Base-by-base conservation (phyloP, 305 asterid species). In the Plantago coronopus region DNA sequence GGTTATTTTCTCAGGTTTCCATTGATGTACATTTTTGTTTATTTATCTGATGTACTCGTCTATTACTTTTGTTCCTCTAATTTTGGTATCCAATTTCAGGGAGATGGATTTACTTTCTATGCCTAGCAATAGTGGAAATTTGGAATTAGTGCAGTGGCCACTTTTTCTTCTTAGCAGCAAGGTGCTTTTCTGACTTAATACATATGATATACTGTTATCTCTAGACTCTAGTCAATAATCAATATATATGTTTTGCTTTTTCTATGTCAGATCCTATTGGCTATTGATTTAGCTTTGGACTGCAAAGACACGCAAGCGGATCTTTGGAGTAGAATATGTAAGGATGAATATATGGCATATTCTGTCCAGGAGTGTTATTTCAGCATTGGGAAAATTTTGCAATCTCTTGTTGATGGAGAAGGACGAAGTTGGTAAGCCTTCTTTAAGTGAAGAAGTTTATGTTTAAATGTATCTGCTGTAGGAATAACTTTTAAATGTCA, bases 301-400 rank as follows among this genome's bases (percentile, higher is more conserved):
- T 94, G 97, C 85, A 85, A 89, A 83, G 99, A 94, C 73, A 77
- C 87, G 21, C 99, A 94, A 69, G 76, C 68, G 60, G 96, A 89
- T 71, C 94, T 94, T 56, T 94, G 99, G 99, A 76, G 64, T 70
- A 85, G 97, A 78, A 84, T 94, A 74, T 29, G 83, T 76, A 84
- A 84, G 83, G 99, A 94, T 75, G 95, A 94, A 62, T 94, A 94
- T 79, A 89, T 94, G 99, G 95, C 95, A 54, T 94, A 89, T 75
- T 97, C 99, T 68, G 97, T 94, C 62, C 90, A 79, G 76, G 99
- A 94, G 79, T 94, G 99, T 77, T 94, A 90, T 70, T 80, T 81
- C 73, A 85, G 95, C 67, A 79, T 90, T 51, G 99, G 90, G 73
- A 94, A 84, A 64, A 83, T 94, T 63, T 72, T 94, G 79, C 88